Evolutionary conservation across 768 basidiomycete genomes (phyloP), one percentile per base, ranked within the genome.

Genomic region (Kockovaella imperatae): DNA sequence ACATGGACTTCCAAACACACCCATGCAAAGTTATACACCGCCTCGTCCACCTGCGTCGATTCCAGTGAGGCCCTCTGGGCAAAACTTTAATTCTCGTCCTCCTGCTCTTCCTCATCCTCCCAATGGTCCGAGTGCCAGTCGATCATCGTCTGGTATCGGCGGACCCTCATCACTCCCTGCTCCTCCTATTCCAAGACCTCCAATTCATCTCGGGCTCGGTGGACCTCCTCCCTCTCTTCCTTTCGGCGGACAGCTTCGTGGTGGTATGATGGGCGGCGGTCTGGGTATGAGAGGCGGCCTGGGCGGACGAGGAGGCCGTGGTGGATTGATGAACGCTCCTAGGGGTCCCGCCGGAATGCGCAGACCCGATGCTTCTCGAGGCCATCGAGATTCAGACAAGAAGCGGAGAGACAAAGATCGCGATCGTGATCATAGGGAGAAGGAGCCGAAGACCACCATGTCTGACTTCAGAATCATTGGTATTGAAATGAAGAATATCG

Each of bases 401-500:
- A 56, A 46, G 42, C 47, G 26, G 50, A 47, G 34, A 29, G 54
- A 48, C 35, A 52, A 46, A 30, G 36, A 38, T 38, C 40, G 36
- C 32, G 50, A 46, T 39, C 52, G 49, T 29, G 45, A 42, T 23
- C 30, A 34, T 32, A 58, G 56, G 29, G 45, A 62, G 42, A 59
- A 53, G 24, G 68, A 67, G 14, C 46, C 48, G 68, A 80, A 83
- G 64, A 81, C 87, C 62, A 95, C 91, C 25, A 81, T 99, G 59
- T 96, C 90, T 30, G 93, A 97, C 74, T 99, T 99, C 80, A 87
- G 93, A 74, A 89, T 99, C 68, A 77, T 91, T 64, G 90, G 86
- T 23, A 77, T 96, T 59, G 82, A 86, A 68, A 84, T 95, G 57
- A 80, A 77, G 60, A 82, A 84, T 57, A 74, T 95, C 50, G 75